phyloP scores from a whole-genome alignment of 2,329 filamentous ascomycete genomes.

The Pseudopyricularia cyperi region DNA sequence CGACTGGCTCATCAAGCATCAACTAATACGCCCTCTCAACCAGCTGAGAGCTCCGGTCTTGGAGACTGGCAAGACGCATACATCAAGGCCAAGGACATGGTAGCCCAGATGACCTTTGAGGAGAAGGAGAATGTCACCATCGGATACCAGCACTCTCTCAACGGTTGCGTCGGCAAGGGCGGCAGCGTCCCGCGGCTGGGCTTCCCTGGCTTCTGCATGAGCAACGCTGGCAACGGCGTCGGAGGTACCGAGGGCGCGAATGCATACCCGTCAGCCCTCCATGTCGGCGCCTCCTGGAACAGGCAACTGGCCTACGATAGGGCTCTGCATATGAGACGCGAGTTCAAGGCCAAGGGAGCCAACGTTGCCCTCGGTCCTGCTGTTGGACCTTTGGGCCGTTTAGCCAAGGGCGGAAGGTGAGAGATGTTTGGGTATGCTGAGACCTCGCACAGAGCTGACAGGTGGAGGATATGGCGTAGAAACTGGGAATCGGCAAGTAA shows the following conservation, averaged over 20 bases:
- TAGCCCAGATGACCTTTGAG: conserved; percentile 51
- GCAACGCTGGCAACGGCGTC: conserved; percentile 27
- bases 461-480: no score
- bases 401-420: neutral
- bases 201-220: conserved; percentile 44
- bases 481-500: conserved; percentile 43
- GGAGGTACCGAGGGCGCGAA: conserved; percentile 25
- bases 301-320: conserved; percentile 51
- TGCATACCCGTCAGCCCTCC: conserved; percentile 49
- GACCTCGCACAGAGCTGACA: no score
- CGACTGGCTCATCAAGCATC: conserved; percentile 41
- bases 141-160: conserved; percentile 46
- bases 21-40: conserved; percentile 39
- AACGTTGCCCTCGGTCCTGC: conserved; percentile 22
- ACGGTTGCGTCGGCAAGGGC: conserved; percentile 23
- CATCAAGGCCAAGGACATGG: conserved; percentile 49
- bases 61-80: conserved; percentile 48
- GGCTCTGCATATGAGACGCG: conserved; percentile 57
- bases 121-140: conserved; percentile 71
- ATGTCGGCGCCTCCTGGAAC: conserved; percentile 62
- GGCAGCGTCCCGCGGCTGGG: conserved; percentile 39
- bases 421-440: no score
- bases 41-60: conserved; percentile 28
- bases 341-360: conserved; percentile 60
- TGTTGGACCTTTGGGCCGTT: no score